Percentiles rank a stretch among this genome's conserved stretches.
Conservation (phyloP, 1,284 basidiomycete species). For the Stygiomarasmius scandens region DNA sequence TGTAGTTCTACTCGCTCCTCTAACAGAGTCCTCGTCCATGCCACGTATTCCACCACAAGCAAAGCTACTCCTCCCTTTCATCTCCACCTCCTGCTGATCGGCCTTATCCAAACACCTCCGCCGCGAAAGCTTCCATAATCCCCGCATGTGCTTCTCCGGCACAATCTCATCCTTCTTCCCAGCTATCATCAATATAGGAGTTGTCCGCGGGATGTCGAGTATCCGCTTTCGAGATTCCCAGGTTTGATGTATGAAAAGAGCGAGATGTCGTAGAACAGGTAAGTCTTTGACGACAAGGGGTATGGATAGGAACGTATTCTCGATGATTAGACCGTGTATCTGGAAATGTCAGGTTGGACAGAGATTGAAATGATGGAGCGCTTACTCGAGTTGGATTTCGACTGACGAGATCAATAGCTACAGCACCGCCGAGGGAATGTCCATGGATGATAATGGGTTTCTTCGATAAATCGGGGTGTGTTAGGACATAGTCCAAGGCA, state of each 20-base stretch:
- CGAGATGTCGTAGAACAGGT: conserved; percentile 27
- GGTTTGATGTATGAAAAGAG: conserved; percentile 34
- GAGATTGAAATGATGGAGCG: not conserved
- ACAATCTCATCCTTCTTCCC: conserved; percentile 34
- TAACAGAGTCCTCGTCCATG: conserved; percentile 30
- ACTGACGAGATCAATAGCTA: conserved; percentile 44
- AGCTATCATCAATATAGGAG: conserved; percentile 37
- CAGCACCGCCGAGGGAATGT: conserved; percentile 45
- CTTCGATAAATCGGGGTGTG: conserved; percentile 27
- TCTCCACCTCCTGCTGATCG: not conserved
- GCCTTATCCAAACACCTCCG: conserved; percentile 19
- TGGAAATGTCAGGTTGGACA: conserved; percentile 10
- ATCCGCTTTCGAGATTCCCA: conserved; percentile 37
- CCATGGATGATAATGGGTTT: conserved; percentile 40
- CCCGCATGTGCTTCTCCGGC: conserved; percentile 33
- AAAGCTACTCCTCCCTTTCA: not conserved
- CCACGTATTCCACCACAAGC: conserved; percentile 1
- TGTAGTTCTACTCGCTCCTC: not conserved
- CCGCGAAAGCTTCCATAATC: conserved; percentile 31
- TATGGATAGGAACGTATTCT: conserved; percentile 42
- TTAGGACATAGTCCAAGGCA: conserved; percentile 36
- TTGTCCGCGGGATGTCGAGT: conserved; percentile 22
- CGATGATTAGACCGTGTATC: conserved; percentile 37
- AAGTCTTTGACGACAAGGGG: conserved; percentile 32
- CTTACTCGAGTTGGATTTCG: conserved; percentile 34